Base-by-base conservation (phyloP, 768 basidiomycete species). In the Pleurotus tuoliensis region DNA sequence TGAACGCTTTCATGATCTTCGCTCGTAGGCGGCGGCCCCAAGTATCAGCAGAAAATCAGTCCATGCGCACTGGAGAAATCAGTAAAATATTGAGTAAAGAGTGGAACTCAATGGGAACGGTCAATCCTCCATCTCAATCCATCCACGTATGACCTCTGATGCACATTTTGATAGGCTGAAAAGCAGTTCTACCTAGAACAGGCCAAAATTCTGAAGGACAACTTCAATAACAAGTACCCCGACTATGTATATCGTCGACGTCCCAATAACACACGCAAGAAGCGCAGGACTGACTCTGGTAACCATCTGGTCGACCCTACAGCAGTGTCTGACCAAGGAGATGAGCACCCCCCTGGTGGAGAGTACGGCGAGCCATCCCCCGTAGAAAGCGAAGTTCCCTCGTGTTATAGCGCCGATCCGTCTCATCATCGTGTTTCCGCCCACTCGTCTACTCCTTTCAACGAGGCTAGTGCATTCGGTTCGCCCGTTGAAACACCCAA, bases 1-100 rank as follows among this genome's bases (percentile, higher is more conserved):
- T 94, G 91, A 94, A 94, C 69, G 91, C 91, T 18, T 94, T 94
- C 75, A 93, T 94, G 91, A 93, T 94, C 58, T 94, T 92, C 64
- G 91, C 92, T 59, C 82, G 91, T 20, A 80, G 86, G 52, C 80
- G 91, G 56, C 76, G 91, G 43, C 91, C 91, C 15, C 88, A 94
- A 69, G 89, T 94, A 34, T 84, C 88, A 6, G 83, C 88, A n/a
- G 88, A 88, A 60, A 89, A 94, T 67, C 90, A 92, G 68, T 82
- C 89, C 45, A 87, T 94, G 89, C 86, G 92, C 40, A 94, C 92
- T 0, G 92, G 92, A 13, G 92, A 94, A 64, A 91, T 94, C 54
- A 89, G 87, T 75, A 94, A 94, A 72, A 84, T 94, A 54, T 75
- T 94, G 59, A 88, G 86, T 72, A 87, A 85, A 58, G 92, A 94